Evolutionary conservation across 2,329 filamentous ascomycete genomes (phyloP), one percentile per base, ranked within the genome.

Genomic region (Venturia aucupariae): DNA sequence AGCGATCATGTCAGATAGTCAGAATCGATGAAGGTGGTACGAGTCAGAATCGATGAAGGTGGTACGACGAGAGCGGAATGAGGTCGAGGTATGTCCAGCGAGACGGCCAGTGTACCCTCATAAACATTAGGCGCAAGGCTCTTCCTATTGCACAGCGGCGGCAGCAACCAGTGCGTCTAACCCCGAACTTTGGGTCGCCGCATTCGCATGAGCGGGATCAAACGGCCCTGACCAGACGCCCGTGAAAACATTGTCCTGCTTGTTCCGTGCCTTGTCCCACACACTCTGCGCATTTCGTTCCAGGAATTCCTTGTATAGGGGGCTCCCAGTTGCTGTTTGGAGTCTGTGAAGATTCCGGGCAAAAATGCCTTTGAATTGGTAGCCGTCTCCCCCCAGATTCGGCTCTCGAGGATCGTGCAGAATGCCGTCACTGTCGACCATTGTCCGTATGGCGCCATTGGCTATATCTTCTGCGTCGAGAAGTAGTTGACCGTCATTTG

Each of bases 341-440:
- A 91, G 73, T 64, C 82, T 81, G 41, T 80, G 78, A 24, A 91
- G 75, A 70, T 89, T 89, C 24, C 86, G 81, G 19, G 84, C 79
- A 67, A 90, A 89, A 42, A 90, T 78, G 3, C 88, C 88, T 74
- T 91, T 90, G 80, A 90, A 91, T 70, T 89, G 85, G 41, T 83
- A 79, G 1, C 79, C 81, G 59, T 78, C 76, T 13, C 63, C 71
- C 27, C 75, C 76, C 57, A 76, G 78, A 11, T 72, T 66, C 2
- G 71, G 71, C 63, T 76, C 73, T 66, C 73, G 73, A 0, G 67
- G 66, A 48, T 80, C 78, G 64, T 76, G 74, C 1, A 80, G 67
- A 24, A 80, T 72, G 10, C 76, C 75, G 24, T 75, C 70, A 30
- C 55, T 59, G 24, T 76, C 73, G 15, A 72, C 71, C 13, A 79